Conservation (phyloP, 139 green algal species). For the Trebouxia sp. region DNA sequence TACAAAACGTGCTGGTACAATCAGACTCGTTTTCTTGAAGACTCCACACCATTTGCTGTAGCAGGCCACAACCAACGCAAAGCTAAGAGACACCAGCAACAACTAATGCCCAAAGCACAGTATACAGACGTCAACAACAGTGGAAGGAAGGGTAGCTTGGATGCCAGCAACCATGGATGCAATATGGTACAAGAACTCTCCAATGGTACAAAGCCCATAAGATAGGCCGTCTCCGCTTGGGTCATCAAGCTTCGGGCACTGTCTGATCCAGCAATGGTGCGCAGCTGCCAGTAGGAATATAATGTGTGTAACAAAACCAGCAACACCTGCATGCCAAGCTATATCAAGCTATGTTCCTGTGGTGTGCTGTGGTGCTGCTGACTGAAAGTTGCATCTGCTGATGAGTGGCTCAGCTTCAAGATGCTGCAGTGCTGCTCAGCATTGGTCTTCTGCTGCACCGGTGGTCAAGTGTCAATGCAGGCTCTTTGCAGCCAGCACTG, state of each 20-base stretch:
- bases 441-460: too few relatives aligned
- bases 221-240: slow-evolving; percentile 38
- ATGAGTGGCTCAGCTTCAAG: too few relatives aligned
- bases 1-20: too few relatives aligned
- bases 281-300: neutral
- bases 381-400: too few relatives aligned
- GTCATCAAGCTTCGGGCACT: neutral
- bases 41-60: too few relatives aligned
- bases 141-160: slow-evolving; percentile 80
- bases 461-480: too few relatives aligned
- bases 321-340: neutral
- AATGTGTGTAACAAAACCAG: neutral
- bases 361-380: too few relatives aligned
- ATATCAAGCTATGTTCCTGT: neutral
- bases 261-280: neutral
- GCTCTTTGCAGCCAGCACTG: too few relatives aligned
- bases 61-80: neutral
- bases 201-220: slow-evolving; percentile 65
- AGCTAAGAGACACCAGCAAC: neutral
- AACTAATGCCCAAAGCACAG: slow-evolving; percentile 61
- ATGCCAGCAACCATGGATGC: slow-evolving; percentile 51
- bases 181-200: slow-evolving; percentile 64
- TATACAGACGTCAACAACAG: slow-evolving; percentile 84
- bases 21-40: too few relatives aligned
- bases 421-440: too few relatives aligned